Conservation (phyloP, 805 yeast genomes). For the Nakazawaea ernobii region DNA sequence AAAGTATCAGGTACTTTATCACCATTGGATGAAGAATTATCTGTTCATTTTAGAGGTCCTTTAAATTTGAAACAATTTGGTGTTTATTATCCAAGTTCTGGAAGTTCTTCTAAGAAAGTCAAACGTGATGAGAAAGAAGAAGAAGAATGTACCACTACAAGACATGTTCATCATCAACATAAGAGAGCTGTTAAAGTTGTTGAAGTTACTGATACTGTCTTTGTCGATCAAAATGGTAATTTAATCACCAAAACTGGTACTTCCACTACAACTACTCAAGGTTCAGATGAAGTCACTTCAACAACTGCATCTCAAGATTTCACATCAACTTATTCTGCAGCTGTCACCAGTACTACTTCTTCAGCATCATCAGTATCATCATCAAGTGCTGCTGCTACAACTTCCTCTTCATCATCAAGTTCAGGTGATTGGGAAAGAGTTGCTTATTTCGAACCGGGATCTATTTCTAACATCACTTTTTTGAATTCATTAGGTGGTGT, state of each 20-base stretch:
- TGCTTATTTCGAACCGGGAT: constrained; percentile 71
- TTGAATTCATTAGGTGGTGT: constrained; percentile 86
- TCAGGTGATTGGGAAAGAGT: constrained; percentile 67
- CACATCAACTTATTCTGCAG: constrained; percentile 15
- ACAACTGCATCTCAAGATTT: constrained; percentile 22
- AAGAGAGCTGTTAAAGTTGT: constrained; percentile 59
- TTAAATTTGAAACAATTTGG: constrained; percentile 76
- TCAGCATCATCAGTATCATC: constrained; percentile 22
- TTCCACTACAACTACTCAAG: constrained; percentile 17
- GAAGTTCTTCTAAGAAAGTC: constrained; percentile 30
- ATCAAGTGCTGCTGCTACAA: constrained; percentile 21
- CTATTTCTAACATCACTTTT: constrained; percentile 69
- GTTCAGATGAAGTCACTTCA: constrained; percentile 20
- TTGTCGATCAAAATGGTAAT: constrained; percentile 56
- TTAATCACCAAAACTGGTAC: constrained; percentile 24
- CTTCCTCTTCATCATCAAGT: constrained; percentile 31
- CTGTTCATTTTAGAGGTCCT: constrained; percentile 91
- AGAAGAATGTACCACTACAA: constrained; percentile 40
- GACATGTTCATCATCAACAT: constrained; percentile 41
- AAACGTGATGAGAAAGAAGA: constrained; percentile 23
- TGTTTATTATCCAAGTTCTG: constrained; percentile 71
- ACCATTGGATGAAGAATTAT: constrained; percentile 82
- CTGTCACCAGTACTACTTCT: constrained; percentile 17
- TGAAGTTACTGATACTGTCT: constrained; percentile 75
- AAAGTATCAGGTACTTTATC: constrained; percentile 68